These are phyloP conservation scores for Ceratocystis destructans DNA, from an alignment of 2,329 filamentous ascomycete genomes.

Conservation along the genomic window DNA sequence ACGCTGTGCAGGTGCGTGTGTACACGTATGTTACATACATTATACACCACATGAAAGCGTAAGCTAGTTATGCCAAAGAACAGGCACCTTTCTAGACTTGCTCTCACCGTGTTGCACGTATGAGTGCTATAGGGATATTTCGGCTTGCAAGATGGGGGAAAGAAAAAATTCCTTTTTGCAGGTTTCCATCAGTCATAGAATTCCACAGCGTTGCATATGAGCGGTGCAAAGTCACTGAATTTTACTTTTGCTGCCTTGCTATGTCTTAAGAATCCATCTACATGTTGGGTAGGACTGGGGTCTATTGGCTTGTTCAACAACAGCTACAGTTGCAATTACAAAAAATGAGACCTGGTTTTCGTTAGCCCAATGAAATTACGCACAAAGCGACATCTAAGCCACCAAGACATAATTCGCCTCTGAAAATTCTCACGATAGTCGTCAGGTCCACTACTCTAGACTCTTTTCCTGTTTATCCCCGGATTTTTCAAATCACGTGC, in stretches of 20 bases:
- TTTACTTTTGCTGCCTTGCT: background rate
- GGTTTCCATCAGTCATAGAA: slow-evolving; percentile 5
- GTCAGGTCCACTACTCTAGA: background rate
- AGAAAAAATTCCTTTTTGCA: background rate
- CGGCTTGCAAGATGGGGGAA: background rate
- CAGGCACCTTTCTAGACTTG: background rate
- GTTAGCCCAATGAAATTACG: background rate
- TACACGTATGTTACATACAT: background rate
- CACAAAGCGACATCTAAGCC: background rate
- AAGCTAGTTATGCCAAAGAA: background rate
- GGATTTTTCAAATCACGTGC: slow-evolving; percentile 4
- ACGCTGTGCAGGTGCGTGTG: background rate
- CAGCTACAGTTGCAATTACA: background rate
- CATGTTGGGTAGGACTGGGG: background rate
- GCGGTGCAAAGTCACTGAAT: background rate
- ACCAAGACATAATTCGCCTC: background rate
- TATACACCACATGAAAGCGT: background rate
- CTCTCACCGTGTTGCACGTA: background rate
- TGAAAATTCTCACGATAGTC: background rate
- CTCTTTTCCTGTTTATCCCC: background rate
- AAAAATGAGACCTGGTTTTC: background rate
- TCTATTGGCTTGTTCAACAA: background rate
- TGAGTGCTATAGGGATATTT: background rate
- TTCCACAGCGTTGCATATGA: background rate
- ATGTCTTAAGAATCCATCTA: background rate